Percentiles rank a stretch among this genome's conserved stretches.
Evolutionary conservation across 306 rosid genomes (phyloP).

Genomic region (Astragalus membranaceus): DNA sequence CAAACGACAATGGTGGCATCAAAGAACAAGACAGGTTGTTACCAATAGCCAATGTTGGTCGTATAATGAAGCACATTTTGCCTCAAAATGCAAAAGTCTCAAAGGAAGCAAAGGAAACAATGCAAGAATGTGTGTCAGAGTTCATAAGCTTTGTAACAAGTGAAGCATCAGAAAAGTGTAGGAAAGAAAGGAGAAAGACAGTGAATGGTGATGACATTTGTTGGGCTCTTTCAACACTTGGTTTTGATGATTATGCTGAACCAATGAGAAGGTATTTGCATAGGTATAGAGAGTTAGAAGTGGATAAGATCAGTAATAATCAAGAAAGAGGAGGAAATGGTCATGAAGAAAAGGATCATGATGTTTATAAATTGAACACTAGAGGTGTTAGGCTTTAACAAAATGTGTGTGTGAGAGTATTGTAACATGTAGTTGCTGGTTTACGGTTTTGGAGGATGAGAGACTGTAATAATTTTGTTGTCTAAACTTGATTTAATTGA

Average conservation of each 20-base stretch:
- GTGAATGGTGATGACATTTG: constrained; percentile 84
- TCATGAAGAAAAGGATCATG: not conserved
- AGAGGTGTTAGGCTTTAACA: not conserved
- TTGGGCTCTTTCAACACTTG: constrained; percentile 65
- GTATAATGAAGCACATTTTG: constrained; percentile 77
- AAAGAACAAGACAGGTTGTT: constrained; percentile 71
- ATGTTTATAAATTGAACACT: not conserved
- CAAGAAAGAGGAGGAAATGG: constrained; percentile 21
- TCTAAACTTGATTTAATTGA: not conserved
- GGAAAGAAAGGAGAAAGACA: constrained; percentile 82
- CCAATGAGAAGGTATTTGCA: constrained; percentile 62
- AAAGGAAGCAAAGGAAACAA: constrained; percentile 80
- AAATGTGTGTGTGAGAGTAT: not conserved
- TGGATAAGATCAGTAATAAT: constrained; percentile 32
- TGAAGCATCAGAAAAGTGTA: constrained; percentile 79
- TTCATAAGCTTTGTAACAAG: constrained; percentile 83
- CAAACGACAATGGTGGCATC: constrained; percentile 24
- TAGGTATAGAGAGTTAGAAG: constrained; percentile 59
- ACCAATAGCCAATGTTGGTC: constrained; percentile 85
- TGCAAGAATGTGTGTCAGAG: constrained; percentile 92
- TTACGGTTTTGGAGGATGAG: constrained; percentile 11
- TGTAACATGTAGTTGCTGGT: not conserved
- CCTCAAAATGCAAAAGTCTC: constrained; percentile 79
- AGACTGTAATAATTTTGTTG: not conserved
- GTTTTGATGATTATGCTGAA: constrained; percentile 76